phyloP scores from a whole-genome alignment of 2,329 filamentous ascomycete species.

The Cladosporium phlei region DNA sequence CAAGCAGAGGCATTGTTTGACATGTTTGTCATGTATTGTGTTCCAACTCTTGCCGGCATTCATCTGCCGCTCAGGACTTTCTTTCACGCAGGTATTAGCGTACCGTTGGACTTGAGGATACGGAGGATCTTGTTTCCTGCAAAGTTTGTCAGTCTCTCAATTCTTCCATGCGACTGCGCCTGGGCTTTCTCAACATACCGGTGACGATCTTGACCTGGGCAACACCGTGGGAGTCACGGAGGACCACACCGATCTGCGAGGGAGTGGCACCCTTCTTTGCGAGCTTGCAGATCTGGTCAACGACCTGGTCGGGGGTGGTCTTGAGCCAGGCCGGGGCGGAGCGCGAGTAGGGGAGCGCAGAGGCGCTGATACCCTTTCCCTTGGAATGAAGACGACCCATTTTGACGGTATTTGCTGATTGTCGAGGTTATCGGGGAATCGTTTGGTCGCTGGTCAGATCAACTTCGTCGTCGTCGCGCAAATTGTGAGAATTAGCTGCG shows the following conservation, averaged over 20 bases:
- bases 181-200: conserved; percentile 57
- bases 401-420: conserved; percentile 41
- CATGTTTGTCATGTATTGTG: conserved; percentile 17
- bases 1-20: conserved; percentile 39
- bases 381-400: conserved; percentile 99
- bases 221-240: conserved; percentile 96
- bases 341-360: conserved; percentile 95
- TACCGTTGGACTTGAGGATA: conserved; percentile 98
- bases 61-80: conserved; percentile 23
- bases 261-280: conserved; percentile 98
- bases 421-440: conserved; percentile 20
- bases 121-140: conserved; percentile 98
- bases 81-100: conserved; percentile 49
- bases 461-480: conserved; percentile 10
- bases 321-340: conserved; percentile 92
- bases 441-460: conserved; percentile 14
- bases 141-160: conserved; percentile 14
- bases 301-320: conserved; percentile 96
- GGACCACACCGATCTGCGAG: conserved; percentile 97
- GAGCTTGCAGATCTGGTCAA: conserved; percentile 98
- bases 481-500: too few relatives aligned
- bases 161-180: background rate
- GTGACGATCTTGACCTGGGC: conserved; percentile 97
- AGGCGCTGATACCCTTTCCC: conserved; percentile 97
- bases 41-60: conserved; percentile 25